Evolutionary conservation across 2,329 filamentous ascomycete genomes (phyloP).

Genomic region (Fonsecaea multimorphosa): DNA sequence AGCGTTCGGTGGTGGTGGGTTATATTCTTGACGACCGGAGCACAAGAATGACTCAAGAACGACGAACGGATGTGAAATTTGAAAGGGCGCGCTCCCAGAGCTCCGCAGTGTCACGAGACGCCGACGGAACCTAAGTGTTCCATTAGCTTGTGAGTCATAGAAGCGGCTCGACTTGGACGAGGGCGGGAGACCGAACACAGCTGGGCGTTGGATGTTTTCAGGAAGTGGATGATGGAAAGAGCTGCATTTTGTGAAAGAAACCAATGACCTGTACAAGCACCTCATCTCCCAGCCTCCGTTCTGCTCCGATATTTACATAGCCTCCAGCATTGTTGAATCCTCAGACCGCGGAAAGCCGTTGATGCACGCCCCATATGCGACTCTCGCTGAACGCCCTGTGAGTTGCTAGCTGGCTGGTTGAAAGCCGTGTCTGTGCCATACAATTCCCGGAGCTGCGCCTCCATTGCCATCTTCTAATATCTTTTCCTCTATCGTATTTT

Average conservation of each 20-base stretch:
- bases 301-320: background rate
- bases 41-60: background rate
- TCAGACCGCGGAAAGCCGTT: background rate
- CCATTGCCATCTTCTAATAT: background rate
- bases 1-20: background rate
- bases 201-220: background rate
- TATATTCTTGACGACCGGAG: background rate
- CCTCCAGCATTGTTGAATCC: background rate
- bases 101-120: background rate
- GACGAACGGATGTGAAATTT: background rate
- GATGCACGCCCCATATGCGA: background rate
- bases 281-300: background rate
- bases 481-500: background rate
- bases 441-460: background rate
- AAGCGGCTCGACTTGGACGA: background rate
- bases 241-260: background rate
- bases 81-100: background rate
- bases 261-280: background rate
- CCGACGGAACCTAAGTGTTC: background rate
- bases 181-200: background rate
- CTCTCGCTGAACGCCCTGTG: background rate
- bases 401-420: background rate
- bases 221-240: background rate
- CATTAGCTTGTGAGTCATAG: background rate
- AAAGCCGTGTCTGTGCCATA: background rate